Conservation (phyloP, 257 asterid species). For the Nicotiana paniculata region DNA sequence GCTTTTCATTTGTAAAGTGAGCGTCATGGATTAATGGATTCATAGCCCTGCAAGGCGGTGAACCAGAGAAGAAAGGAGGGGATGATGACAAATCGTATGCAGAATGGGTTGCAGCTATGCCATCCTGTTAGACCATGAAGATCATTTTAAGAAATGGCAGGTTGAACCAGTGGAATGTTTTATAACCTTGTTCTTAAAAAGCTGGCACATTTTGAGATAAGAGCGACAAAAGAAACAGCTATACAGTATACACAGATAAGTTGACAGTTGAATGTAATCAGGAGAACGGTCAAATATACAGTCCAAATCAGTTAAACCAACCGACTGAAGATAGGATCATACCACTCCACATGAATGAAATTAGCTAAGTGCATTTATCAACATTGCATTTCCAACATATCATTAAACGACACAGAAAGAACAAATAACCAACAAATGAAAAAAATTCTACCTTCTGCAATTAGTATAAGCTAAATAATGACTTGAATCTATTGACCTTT, state of each 20-base stretch:
- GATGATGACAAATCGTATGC: constrained; percentile 27
- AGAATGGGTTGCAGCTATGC: constrained; percentile 20
- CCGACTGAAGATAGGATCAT: neutral
- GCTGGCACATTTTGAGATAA: neutral
- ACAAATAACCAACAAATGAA: neutral
- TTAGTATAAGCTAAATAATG: neutral
- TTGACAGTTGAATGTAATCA: neutral
- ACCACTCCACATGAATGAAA: neutral
- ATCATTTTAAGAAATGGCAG: neutral
- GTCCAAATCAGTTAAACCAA: neutral
- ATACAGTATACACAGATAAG: neutral
- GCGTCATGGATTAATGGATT: constrained; percentile 41
- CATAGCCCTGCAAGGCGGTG: constrained; percentile 48
- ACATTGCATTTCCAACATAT: neutral
- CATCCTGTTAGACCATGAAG: constrained; percentile 30
- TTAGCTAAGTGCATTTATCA: neutral
- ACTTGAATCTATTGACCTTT: neutral
- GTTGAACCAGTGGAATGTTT: neutral
- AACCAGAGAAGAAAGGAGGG: constrained; percentile 43
- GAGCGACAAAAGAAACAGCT: neutral
- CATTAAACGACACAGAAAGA: neutral
- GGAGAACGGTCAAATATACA: neutral
- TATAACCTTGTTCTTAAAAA: neutral
- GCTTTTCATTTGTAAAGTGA: constrained; percentile 27
- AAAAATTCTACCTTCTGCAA: neutral